Evolutionary conservation across 2,329 filamentous ascomycete species (phyloP).

Genomic region (Microdochium bolleyi): DNA sequence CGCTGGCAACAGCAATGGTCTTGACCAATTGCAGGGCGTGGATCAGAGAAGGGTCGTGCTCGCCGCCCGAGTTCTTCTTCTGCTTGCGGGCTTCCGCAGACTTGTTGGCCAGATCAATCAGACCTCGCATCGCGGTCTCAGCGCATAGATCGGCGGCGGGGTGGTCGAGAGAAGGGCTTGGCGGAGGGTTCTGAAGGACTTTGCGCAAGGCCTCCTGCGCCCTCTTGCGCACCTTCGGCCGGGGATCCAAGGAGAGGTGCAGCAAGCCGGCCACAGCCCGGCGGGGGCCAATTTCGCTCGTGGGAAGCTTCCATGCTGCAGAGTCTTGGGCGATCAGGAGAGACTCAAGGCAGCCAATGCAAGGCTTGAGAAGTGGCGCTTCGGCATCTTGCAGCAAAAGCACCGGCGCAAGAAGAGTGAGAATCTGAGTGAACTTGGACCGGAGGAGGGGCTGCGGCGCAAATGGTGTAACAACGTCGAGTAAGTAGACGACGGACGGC

Average conservation of each 20-base stretch:
- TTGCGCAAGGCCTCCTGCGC: constrained; percentile 83
- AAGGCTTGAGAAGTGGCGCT: constrained; percentile 76
- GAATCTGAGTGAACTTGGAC: constrained; percentile 91
- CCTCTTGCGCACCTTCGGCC: constrained; percentile 90
- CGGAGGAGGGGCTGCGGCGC: constrained; percentile 81
- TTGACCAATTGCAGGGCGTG: constrained; percentile 90
- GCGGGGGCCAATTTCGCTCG: constrained; percentile 76
- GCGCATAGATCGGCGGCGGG: constrained; percentile 95
- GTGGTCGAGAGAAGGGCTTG: constrained; percentile 87
- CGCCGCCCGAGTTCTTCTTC: constrained; percentile 49
- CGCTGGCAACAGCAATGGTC: constrained; percentile 76
- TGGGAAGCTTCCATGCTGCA: constrained; percentile 77
- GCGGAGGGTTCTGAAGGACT: constrained; percentile 77
- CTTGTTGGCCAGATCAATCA: constrained; percentile 65
- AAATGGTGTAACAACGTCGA: constrained; percentile 83
- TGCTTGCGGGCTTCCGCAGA: constrained; percentile 59
- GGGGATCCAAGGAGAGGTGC: constrained; percentile 73
- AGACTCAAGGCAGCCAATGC: constrained; percentile 90
- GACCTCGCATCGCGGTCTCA: constrained; percentile 74
- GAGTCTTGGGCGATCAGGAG: constrained; percentile 83
- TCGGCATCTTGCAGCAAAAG: constrained; percentile 75
- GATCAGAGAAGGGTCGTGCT: constrained; percentile 76
- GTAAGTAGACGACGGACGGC: constrained; percentile 84
- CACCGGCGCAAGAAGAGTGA: constrained; percentile 77
- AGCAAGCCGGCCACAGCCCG: constrained; percentile 81